Base-by-base conservation (phyloP, 1,284 basidiomycete genomes). In the Ceraceosorus bombacis region DNA sequence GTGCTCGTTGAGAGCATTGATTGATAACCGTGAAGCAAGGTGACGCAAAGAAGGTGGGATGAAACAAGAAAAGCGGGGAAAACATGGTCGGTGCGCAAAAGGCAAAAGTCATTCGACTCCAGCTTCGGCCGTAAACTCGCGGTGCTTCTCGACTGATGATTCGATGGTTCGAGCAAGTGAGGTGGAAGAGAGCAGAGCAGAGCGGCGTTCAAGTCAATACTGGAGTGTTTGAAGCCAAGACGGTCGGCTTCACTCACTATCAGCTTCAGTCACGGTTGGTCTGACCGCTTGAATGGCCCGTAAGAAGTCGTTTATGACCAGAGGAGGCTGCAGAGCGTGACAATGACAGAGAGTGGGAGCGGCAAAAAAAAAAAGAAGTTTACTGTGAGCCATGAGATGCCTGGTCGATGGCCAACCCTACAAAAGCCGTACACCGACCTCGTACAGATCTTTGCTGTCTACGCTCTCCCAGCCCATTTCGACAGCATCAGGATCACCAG, bases 381-480 rank as follows among this genome's bases (percentile, higher is more conserved):
- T 0, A 6, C 13, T 15, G 41, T n/a, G 38, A 5, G n/a, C 10
- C 36, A 2, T 52, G 13, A 6, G 1, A 1, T 41, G 38, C 49
- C 5, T 52, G 27, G 40, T 39, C 38, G 6, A 27, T 37, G 9
- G 41, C 5, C 12, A 40, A 12, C 13, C 27, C 27, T 13, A 3
- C n/a, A 15, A 38, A 61, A 65, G 39, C 27, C 91, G 58, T 74
- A 95, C 80, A 51, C 87, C 82, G 0, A 93, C 92, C 78, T 97
- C 94, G 40, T 87, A 81, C 41, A 98, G 81, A 74, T 96, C 89
- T 58, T 93, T 87, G n/a, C 87, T 87, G 59, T 87, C 87, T 52
- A 98, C 83, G 63, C 90, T 89, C n/a, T 87, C 85, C 94, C 95
- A 98, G 4, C 86, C 82, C 82, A 89, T 92, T 80, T 98, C 94